Conservation (phyloP, 306 rosid species). For the Sesbania bispinosa region DNA sequence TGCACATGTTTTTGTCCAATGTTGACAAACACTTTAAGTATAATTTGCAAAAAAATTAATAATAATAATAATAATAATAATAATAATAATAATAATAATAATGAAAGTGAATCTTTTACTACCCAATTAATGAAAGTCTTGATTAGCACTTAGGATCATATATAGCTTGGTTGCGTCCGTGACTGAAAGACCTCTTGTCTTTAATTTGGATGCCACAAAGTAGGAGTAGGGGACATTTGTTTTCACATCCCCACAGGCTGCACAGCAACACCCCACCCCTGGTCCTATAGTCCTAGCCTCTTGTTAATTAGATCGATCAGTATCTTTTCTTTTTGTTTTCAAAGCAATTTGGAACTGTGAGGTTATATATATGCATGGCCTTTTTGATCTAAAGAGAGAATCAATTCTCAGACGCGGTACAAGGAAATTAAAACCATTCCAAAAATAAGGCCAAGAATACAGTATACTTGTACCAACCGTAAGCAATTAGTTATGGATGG, state of each 20-base stretch:
- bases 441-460: neutral
- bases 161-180: slow-evolving; percentile 5
- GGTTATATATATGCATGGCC: neutral
- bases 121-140: neutral
- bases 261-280: neutral
- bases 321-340: neutral
- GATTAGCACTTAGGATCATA: neutral
- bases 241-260: neutral
- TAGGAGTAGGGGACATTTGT: neutral
- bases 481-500: neutral
- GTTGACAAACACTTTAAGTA: neutral
- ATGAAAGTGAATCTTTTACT: neutral
- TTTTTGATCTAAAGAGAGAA: neutral
- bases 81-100: too few species aligned
- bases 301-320: neutral
- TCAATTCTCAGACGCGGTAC: neutral
- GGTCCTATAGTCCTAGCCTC: too few species aligned
- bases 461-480: slow-evolving; percentile 9
- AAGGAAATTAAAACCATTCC: slow-evolving; percentile 6
- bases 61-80: too few species aligned
- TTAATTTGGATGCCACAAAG: slow-evolving; percentile 4
- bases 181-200: neutral
- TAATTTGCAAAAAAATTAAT: too few species aligned
- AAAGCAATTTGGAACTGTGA: neutral
- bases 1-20: neutral